Evolutionary conservation across 2,329 filamentous ascomycete genomes (phyloP).

Genomic region (Claviceps pusilla): DNA sequence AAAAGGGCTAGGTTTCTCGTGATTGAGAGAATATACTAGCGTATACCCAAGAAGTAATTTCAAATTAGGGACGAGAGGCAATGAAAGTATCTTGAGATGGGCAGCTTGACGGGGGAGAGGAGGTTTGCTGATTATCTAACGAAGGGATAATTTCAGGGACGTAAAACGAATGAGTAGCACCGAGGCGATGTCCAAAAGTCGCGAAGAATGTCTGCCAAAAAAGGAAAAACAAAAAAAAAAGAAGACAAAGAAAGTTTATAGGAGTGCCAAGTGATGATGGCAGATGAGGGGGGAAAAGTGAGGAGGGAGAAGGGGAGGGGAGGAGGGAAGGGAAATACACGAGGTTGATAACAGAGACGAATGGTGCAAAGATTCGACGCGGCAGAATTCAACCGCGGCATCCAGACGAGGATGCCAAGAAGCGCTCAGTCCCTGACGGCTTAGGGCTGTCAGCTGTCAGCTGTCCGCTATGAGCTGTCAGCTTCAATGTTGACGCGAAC

Average conservation of each 20-base stretch:
- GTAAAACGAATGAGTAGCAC: conserved; percentile 4
- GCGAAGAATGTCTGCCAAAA: not conserved
- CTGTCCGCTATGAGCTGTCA: not conserved
- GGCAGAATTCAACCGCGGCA: not conserved
- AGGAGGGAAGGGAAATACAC: not conserved
- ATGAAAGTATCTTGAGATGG: not conserved
- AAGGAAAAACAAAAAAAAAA: not conserved
- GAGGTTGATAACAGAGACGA: conserved; percentile 2
- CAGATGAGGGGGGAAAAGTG: not conserved
- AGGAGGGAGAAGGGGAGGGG: not conserved
- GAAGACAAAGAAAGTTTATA: not conserved
- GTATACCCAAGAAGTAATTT: conserved; percentile 2
- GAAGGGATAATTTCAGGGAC: conserved; percentile 2
- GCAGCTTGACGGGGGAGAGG: not conserved
- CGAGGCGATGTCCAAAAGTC: conserved; percentile 1
- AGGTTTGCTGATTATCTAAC: not conserved
- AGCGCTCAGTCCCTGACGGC: not conserved
- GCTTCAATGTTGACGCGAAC: not conserved
- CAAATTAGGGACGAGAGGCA: not conserved
- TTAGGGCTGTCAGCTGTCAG: conserved; percentile 1
- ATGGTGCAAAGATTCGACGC: not conserved
- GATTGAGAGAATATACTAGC: not conserved
- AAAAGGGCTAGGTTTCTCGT: not conserved
- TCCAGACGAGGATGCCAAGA: not conserved
- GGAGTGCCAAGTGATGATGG: not conserved